Evolutionary conservation across 2,329 filamentous ascomycete genomes (phyloP).

Genomic region (Boeremia exigua): DNA sequence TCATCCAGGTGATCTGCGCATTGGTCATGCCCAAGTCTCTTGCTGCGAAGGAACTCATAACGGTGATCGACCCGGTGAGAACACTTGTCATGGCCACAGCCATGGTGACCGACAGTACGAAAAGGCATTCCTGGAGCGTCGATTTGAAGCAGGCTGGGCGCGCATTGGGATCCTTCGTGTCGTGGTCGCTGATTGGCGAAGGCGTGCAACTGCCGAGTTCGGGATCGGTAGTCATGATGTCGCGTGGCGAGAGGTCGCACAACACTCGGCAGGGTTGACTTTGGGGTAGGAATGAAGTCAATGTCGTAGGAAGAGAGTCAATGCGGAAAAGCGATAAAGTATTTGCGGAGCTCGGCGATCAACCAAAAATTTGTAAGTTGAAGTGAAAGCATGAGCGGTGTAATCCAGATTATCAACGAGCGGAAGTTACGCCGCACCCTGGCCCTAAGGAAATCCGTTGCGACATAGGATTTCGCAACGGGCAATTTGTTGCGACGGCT

Average conservation of each 20-base stretch:
- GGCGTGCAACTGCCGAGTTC: slow-evolving; percentile 22
- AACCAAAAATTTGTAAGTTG: neutral
- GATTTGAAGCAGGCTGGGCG: slow-evolving; percentile 67
- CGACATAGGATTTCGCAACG: neutral
- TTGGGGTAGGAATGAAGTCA: neutral
- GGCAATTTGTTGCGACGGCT: slow-evolving; percentile 1
- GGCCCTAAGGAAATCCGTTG: neutral
- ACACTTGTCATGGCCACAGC: slow-evolving; percentile 69
- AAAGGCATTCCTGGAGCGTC: slow-evolving; percentile 68
- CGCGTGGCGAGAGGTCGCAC: neutral
- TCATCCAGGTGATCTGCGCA: slow-evolving; percentile 72
- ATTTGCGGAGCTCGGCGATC: too few relatives aligned
- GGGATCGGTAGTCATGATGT: slow-evolving; percentile 20
- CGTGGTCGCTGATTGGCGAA: slow-evolving; percentile 31
- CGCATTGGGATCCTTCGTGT: slow-evolving; percentile 38
- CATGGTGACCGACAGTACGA: slow-evolving; percentile 71
- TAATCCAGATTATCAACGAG: slow-evolving; percentile 1
- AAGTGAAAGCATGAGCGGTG: slow-evolving; percentile 1
- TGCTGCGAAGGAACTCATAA: slow-evolving; percentile 68
- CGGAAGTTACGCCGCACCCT: slow-evolving; percentile 11
- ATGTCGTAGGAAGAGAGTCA: too few relatives aligned
- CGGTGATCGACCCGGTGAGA: slow-evolving; percentile 64
- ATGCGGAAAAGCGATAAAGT: too few relatives aligned
- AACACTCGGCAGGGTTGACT: neutral
- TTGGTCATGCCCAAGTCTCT: slow-evolving; percentile 67